Percentiles rank a stretch among this genome's conserved stretches.
These are phyloP conservation scores for Solanum clarkiae DNA, from an alignment of 257 asterid genomes.

Conservation along the genomic window DNA sequence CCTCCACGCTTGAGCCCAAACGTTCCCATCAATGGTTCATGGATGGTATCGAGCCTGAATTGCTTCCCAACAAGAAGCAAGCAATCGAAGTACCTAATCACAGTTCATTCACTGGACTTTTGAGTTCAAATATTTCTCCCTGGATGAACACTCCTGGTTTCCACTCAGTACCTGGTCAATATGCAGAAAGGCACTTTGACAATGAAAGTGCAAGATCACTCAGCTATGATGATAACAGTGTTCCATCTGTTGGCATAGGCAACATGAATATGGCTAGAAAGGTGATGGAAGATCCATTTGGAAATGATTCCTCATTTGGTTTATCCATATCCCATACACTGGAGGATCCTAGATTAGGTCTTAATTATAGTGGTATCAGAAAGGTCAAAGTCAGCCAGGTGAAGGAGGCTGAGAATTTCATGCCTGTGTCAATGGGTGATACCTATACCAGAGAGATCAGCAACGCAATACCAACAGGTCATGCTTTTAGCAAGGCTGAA, in stretches of 20 bases:
- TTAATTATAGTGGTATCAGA: slow-evolving; percentile 10
- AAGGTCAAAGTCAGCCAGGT: slow-evolving; percentile 15
- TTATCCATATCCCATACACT: slow-evolving; percentile 9
- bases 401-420: slow-evolving; percentile 10
- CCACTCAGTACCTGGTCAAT: slow-evolving; percentile 3
- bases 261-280: neutral
- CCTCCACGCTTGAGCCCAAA: slow-evolving; percentile 8
- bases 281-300: slow-evolving; percentile 9
- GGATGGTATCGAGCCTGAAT: slow-evolving; percentile 14
- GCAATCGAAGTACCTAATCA: slow-evolving; percentile 6
- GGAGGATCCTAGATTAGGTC: slow-evolving; percentile 11
- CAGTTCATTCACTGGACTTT: slow-evolving; percentile 10
- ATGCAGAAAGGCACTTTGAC: slow-evolving; percentile 7
- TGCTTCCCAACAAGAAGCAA: slow-evolving; percentile 12
- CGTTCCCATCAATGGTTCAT: slow-evolving; percentile 13
- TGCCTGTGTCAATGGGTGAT: slow-evolving; percentile 5
- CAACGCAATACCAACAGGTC: neutral
- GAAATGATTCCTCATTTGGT: slow-evolving; percentile 11
- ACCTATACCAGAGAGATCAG: slow-evolving; percentile 1
- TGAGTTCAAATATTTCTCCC: slow-evolving; percentile 1
- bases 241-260: slow-evolving; percentile 7
- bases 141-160: slow-evolving; percentile 5
- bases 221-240: slow-evolving; percentile 7
- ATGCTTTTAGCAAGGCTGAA: slow-evolving; percentile 5
- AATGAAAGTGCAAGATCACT: slow-evolving; percentile 1